These are phyloP conservation scores for Primulina tabacum DNA, from an alignment of 257 asterid species.

Conservation along the genomic window DNA sequence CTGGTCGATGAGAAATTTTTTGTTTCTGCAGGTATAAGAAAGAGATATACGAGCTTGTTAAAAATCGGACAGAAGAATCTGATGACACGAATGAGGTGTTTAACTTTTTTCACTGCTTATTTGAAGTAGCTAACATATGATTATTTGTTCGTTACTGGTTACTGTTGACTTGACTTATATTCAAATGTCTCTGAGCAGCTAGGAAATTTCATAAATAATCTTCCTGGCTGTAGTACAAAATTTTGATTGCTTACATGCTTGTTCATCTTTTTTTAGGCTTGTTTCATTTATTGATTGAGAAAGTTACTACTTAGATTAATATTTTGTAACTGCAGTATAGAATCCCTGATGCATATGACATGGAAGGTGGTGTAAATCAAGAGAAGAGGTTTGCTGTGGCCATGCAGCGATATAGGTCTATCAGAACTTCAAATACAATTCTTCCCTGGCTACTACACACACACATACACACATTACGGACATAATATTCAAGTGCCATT, in stretches of 20 bases:
- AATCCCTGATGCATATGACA: slow-evolving; percentile 71
- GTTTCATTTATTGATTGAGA: background rate
- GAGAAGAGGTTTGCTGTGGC: slow-evolving; percentile 56
- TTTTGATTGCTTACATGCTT: slow-evolving; percentile 14
- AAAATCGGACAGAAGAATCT: slow-evolving; percentile 66
- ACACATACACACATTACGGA: background rate
- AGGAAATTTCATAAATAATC: background rate
- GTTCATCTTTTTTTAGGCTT: background rate
- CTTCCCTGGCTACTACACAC: background rate
- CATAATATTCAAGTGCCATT: slow-evolving; percentile 4
- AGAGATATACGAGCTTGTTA: slow-evolving; percentile 74
- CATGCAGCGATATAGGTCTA: slow-evolving; percentile 43
- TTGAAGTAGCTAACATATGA: slow-evolving; percentile 1
- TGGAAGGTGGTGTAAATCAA: slow-evolving; percentile 54
- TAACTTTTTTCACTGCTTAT: slow-evolving; percentile 13
- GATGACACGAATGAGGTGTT: slow-evolving; percentile 65
- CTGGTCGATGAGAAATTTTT: slow-evolving; percentile 5
- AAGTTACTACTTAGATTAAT: slow-evolving; percentile 13
- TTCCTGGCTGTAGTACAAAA: slow-evolving; percentile 9
- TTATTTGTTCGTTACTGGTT: slow-evolving; percentile 15
- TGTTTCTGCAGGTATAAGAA: slow-evolving; percentile 67
- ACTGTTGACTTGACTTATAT: slow-evolving; percentile 8
- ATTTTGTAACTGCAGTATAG: slow-evolving; percentile 54
- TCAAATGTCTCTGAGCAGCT: background rate
- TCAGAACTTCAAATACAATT: background rate